A percentile compares a stretch with the other conserved stretches of the same genome.
Conservation (phyloP, 2,329 filamentous ascomycete genomes). For the Phaeosphaeria sp. region DNA sequence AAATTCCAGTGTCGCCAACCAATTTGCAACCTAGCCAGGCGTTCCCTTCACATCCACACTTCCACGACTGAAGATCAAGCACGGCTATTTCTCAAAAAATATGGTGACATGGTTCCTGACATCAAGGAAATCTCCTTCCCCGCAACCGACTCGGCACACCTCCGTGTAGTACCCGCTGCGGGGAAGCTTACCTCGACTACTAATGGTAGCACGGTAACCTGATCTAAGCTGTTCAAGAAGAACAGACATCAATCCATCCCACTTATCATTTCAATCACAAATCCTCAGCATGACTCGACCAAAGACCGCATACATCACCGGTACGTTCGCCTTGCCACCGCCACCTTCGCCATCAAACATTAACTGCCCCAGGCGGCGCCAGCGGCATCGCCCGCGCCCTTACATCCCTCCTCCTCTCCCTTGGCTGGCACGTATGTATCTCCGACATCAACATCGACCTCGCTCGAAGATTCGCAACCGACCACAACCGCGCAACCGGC, state of each 20-base stretch:
- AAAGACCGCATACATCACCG: conserved; percentile 22
- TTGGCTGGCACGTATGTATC: conserved; percentile 58
- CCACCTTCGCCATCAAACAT: neutral
- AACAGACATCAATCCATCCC: neutral
- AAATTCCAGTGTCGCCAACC: no score
- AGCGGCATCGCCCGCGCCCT: conserved; percentile 47
- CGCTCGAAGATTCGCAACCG: conserved; percentile 30
- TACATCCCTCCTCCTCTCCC: conserved; percentile 33
- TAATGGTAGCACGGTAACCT: neutral
- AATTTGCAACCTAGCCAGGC: no score
- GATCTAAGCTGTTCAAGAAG: neutral
- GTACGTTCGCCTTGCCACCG: neutral
- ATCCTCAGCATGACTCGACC: neutral
- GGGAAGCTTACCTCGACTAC: conserved; percentile 3
- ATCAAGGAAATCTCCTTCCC: no score
- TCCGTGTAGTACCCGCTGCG: neutral
- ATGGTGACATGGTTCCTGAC: no score
- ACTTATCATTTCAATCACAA: neutral
- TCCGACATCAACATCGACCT: conserved; percentile 47
- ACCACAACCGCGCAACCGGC: conserved; percentile 15
- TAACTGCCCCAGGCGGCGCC: conserved; percentile 20
- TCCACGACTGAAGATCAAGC: no score
- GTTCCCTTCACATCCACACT: no score
- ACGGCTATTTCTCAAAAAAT: no score
- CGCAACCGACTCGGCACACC: neutral